Percentiles rank a stretch among this genome's conserved stretches.
Conservation (phyloP, 371 early-diverging fungal genomes). For the Gilbertella persicaria region DNA sequence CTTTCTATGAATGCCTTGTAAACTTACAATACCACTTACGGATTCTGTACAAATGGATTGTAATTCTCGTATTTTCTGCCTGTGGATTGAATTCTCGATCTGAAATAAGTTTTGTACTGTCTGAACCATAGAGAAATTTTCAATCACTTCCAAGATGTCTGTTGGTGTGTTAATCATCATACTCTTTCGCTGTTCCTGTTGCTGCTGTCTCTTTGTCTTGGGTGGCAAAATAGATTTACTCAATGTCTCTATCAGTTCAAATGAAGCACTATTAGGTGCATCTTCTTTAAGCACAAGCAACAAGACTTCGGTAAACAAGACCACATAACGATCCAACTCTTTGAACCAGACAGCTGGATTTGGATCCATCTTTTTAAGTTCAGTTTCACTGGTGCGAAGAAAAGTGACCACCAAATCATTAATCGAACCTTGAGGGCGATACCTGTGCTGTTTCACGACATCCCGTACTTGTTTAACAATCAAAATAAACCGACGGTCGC, state of each 20-base stretch:
- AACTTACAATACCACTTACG: constrained; percentile 33
- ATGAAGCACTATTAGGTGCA: constrained; percentile 33
- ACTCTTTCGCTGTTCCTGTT: constrained; percentile 17
- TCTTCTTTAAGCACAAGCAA: constrained; percentile 36
- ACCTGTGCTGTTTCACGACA: constrained; percentile 34
- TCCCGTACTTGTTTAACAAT: constrained; percentile 26
- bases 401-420: constrained; percentile 42
- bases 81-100: constrained; percentile 38
- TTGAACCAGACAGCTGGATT: constrained; percentile 41
- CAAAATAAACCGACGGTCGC: constrained; percentile 30
- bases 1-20: no score
- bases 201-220: constrained; percentile 25
- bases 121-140: constrained; percentile 43
- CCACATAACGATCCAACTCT: constrained; percentile 34
- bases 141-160: constrained; percentile 38
- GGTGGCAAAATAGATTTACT: constrained; percentile 28
- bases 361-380: constrained; percentile 36
- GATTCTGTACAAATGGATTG: constrained; percentile 47
- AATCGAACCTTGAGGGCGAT: constrained; percentile 34
- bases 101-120: constrained; percentile 49
- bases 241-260: constrained; percentile 32
- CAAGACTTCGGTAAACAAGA: constrained; percentile 34
- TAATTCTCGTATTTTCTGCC: constrained; percentile 43
- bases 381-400: constrained; percentile 33
- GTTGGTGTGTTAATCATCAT: constrained; percentile 5